These are phyloP conservation scores for Ormosia semicastrata DNA, from an alignment of 306 rosid species.

Conservation along the genomic window DNA sequence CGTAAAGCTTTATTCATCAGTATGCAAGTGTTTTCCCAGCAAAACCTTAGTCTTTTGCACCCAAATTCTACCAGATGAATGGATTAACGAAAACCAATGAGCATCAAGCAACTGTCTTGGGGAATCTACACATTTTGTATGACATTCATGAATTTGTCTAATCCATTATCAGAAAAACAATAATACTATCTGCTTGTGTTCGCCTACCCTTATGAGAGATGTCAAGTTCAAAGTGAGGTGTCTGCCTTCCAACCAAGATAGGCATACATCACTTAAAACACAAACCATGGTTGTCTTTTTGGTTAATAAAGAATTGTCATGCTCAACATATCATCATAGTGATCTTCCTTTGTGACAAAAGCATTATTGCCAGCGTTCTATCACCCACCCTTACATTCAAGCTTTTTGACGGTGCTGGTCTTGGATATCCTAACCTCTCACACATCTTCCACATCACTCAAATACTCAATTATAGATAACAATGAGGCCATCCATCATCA, in stretches of 20 bases:
- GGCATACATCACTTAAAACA: neutral
- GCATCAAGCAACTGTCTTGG: too few relatives aligned
- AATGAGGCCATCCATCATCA: neutral
- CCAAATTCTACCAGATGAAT: neutral
- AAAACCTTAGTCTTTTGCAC: neutral
- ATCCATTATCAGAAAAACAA: too few relatives aligned
- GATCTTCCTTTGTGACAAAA: neutral
- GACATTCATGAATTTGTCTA: neutral
- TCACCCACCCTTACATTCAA: neutral
- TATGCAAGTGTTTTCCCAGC: neutral
- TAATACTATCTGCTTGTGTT: neutral
- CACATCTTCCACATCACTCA: neutral
- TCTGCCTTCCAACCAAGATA: neutral
- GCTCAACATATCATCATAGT: neutral
- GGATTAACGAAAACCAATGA: neutral
- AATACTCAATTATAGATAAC: too few relatives aligned
- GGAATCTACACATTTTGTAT: neutral
- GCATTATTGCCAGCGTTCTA: neutral
- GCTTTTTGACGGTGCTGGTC: conserved; percentile 9
- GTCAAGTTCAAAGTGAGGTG: neutral
- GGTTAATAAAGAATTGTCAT: too few relatives aligned
- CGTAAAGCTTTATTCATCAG: neutral
- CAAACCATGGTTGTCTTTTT: neutral
- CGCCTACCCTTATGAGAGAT: neutral
- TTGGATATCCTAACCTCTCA: conserved; percentile 37